These are phyloP conservation scores for Pythium dissotocum DNA, from an alignment of 352 stramenopile species.

Conservation along the genomic window DNA sequence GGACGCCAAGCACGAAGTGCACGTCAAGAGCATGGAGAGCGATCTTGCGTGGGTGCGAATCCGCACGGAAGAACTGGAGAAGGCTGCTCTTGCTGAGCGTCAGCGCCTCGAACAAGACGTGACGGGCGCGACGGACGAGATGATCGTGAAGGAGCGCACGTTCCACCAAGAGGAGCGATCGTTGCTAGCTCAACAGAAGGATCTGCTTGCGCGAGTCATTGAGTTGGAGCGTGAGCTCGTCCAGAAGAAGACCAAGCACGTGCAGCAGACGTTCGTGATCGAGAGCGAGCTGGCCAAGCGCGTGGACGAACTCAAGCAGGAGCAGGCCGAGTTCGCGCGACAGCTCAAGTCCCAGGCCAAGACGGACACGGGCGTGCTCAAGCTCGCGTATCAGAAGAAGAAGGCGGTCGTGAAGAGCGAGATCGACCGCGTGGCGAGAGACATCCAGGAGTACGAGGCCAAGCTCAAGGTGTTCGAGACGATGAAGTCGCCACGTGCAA, in stretches of 20 bases:
- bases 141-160: slow-evolving; percentile 47
- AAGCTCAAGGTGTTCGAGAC: slow-evolving; percentile 39
- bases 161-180: slow-evolving; percentile 60
- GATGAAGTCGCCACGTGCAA: slow-evolving; percentile 22
- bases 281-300: slow-evolving; percentile 43
- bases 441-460: slow-evolving; percentile 33
- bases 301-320: slow-evolving; percentile 36
- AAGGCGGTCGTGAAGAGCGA: slow-evolving; percentile 37
- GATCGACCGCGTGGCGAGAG: slow-evolving; percentile 28
- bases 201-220: slow-evolving; percentile 56
- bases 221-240: slow-evolving; percentile 56
- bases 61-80: slow-evolving; percentile 49
- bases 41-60: slow-evolving; percentile 57
- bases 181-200: slow-evolving; percentile 54
- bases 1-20: slow-evolving; percentile 58
- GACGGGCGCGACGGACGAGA: slow-evolving; percentile 35
- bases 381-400: slow-evolving; percentile 50
- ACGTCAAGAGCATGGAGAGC: slow-evolving; percentile 49
- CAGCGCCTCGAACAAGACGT: slow-evolving; percentile 36
- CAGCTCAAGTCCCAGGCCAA: slow-evolving; percentile 63
- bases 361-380: slow-evolving; percentile 45
- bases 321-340: slow-evolving; percentile 49
- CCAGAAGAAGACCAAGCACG: slow-evolving; percentile 62
- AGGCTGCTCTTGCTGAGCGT: slow-evolving; percentile 33
- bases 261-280: slow-evolving; percentile 50